Evolutionary conservation across 257 asterid species (phyloP).

Genomic region (Capsicum chinense): DNA sequence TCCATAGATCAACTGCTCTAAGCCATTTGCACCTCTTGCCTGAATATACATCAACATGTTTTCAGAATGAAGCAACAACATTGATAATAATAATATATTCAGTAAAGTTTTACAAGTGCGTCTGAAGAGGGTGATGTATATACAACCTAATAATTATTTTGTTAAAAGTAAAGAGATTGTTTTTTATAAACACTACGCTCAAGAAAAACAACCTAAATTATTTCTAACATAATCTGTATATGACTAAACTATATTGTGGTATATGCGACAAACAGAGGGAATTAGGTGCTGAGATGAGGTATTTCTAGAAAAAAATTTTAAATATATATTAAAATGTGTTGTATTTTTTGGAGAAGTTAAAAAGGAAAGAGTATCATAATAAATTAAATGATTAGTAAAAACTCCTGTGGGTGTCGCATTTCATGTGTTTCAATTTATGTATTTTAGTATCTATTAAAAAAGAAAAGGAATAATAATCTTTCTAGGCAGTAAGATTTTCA

Average conservation of each 20-base stretch:
- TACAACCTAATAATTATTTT: neutral
- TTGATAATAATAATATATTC: neutral
- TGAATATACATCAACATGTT: slow-evolving; percentile 29
- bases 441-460: too few relatives aligned
- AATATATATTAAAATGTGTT: too few relatives aligned
- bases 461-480: neutral
- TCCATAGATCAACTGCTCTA: slow-evolving; percentile 40
- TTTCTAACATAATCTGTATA: neutral
- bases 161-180: neutral
- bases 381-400: too few relatives aligned
- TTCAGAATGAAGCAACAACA: neutral
- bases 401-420: neutral
- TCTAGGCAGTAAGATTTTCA: too few relatives aligned
- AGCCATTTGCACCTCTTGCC: slow-evolving; percentile 48
- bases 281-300: neutral
- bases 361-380: too few relatives aligned
- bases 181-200: neutral
- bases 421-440: too few relatives aligned
- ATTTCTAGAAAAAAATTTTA: neutral
- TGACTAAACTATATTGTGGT: neutral
- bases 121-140: neutral
- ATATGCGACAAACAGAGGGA: neutral
- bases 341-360: too few relatives aligned
- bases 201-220: neutral
- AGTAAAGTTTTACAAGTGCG: neutral